Evolutionary conservation across 371 early-diverging fungal species (phyloP).

Genomic region (Saksenaea oblongispora): DNA sequence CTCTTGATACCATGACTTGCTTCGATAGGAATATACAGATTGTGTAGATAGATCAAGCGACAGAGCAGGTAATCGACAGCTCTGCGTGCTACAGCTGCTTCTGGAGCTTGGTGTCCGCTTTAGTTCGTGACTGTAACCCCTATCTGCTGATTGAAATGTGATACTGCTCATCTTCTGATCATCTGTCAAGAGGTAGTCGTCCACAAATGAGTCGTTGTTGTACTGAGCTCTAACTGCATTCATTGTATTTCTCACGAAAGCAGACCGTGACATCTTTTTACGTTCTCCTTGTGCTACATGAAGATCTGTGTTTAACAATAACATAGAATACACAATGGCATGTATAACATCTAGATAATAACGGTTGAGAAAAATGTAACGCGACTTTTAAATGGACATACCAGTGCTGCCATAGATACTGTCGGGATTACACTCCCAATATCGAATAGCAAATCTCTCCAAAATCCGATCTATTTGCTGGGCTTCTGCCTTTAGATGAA

Average conservation of each 20-base stretch:
- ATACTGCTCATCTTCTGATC: conserved; percentile 17
- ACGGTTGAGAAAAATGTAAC: background rate
- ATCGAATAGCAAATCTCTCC: conserved; percentile 75
- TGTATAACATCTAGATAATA: conserved; percentile 71
- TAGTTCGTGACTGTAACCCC: conserved; percentile 3
- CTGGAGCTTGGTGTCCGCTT: conserved; percentile 18
- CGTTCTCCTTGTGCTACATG: conserved; percentile 79
- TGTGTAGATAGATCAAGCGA: background rate
- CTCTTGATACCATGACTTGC: conserved; percentile 38
- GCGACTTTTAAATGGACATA: conserved; percentile 8
- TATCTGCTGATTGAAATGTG: conserved; percentile 15
- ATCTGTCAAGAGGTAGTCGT: conserved; percentile 6
- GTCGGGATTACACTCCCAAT: conserved; percentile 79
- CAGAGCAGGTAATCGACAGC: conserved; percentile 3
- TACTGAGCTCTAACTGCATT: conserved; percentile 48
- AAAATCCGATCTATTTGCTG: conserved; percentile 91
- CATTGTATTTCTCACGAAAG: conserved; percentile 66
- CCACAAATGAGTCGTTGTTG: conserved; percentile 13
- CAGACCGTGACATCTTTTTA: conserved; percentile 60
- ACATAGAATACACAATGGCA: conserved; percentile 81
- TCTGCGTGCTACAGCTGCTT: conserved; percentile 11
- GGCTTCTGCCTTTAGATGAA: conserved; percentile 87
- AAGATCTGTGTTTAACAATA: conserved; percentile 92
- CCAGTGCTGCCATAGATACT: conserved; percentile 54
- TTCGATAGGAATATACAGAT: conserved; percentile 7